phyloP scores from a whole-genome alignment of 352 stramenopile genomes.

The Pythium plurisporium region DNA sequence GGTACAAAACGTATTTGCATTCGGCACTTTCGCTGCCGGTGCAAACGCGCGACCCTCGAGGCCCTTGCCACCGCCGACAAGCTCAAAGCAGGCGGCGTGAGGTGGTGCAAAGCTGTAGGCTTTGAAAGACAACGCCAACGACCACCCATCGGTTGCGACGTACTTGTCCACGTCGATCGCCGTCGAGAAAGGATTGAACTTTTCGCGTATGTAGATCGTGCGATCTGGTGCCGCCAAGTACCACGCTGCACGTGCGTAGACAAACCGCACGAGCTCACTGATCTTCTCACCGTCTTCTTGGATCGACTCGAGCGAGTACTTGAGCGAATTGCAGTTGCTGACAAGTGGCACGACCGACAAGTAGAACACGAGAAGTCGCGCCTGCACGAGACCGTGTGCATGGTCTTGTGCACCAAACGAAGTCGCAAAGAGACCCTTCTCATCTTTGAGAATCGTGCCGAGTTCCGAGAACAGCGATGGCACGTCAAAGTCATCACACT shows the following conservation, averaged over 20 bases:
- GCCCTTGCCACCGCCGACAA: slow-evolving; percentile 2
- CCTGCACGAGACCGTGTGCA: slow-evolving; percentile 24
- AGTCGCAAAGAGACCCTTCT: slow-evolving; percentile 27
- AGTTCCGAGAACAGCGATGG: slow-evolving; percentile 41
- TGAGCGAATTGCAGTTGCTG: slow-evolving; percentile 46
- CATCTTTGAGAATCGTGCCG: slow-evolving; percentile 39
- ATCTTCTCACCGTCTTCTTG: slow-evolving; percentile 28
- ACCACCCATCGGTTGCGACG: slow-evolving; percentile 9
- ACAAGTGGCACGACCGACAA: slow-evolving; percentile 38
- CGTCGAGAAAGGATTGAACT: slow-evolving; percentile 30
- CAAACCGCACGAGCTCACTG: slow-evolving; percentile 19
- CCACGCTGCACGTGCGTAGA: slow-evolving; percentile 25
- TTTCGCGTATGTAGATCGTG: slow-evolving; percentile 29
- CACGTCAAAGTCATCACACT: slow-evolving; percentile 46
- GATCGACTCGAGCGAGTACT: slow-evolving; percentile 41
- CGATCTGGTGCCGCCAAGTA: slow-evolving; percentile 28
- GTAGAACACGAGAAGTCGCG: slow-evolving; percentile 40
- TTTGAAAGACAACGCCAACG: slow-evolving; percentile 31
- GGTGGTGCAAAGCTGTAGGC: slow-evolving; percentile 33
- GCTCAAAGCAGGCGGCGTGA: slow-evolving; percentile 30
- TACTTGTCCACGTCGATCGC: slow-evolving; percentile 19
- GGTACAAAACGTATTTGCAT: slow-evolving; percentile 26
- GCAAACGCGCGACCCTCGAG: slow-evolving; percentile 15
- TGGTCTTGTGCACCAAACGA: slow-evolving; percentile 30
- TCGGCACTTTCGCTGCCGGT: background rate